A percentile compares a stretch with the other conserved stretches of the same genome.
phyloP scores from a whole-genome alignment of 805 yeast species.

The Myxozyma sirexii region DNA sequence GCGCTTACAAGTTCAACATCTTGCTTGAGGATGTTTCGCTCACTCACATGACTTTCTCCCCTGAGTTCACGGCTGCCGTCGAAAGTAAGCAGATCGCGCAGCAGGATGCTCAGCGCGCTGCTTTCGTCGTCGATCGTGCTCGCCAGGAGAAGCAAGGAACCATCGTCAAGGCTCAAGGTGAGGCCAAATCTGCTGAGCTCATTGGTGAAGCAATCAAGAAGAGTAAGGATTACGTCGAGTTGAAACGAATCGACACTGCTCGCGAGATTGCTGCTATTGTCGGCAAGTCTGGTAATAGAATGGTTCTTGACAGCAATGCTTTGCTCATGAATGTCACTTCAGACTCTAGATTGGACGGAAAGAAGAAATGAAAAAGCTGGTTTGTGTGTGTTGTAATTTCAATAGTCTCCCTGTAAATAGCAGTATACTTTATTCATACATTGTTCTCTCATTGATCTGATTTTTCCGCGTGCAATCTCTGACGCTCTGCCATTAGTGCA shows the following conservation, averaged over 20 bases:
- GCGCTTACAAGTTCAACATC: constrained; percentile 88
- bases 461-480: not conserved
- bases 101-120: constrained; percentile 98
- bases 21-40: constrained; percentile 92
- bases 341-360: constrained; percentile 60
- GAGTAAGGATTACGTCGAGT: constrained; percentile 91
- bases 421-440: not conserved
- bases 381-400: not conserved
- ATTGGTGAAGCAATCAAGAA: constrained; percentile 99
- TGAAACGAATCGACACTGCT: constrained; percentile 96
- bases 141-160: constrained; percentile 96
- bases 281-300: constrained; percentile 86
- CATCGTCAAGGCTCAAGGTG: constrained; percentile 97
- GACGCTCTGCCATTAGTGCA: too few relatives aligned
- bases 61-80: constrained; percentile 95
- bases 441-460: not conserved
- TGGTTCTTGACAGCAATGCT: constrained; percentile 88
- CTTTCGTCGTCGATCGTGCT: constrained; percentile 94
- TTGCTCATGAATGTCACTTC: constrained; percentile 84
- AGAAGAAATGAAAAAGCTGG: constrained; percentile 14
- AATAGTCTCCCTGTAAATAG: not conserved
- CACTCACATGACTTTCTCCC: constrained; percentile 95
- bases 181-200: constrained; percentile 95
- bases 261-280: constrained; percentile 88
- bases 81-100: constrained; percentile 99